phyloP scores from a whole-genome alignment of 768 basidiomycete genomes.

The Russula vinacea region DNA sequence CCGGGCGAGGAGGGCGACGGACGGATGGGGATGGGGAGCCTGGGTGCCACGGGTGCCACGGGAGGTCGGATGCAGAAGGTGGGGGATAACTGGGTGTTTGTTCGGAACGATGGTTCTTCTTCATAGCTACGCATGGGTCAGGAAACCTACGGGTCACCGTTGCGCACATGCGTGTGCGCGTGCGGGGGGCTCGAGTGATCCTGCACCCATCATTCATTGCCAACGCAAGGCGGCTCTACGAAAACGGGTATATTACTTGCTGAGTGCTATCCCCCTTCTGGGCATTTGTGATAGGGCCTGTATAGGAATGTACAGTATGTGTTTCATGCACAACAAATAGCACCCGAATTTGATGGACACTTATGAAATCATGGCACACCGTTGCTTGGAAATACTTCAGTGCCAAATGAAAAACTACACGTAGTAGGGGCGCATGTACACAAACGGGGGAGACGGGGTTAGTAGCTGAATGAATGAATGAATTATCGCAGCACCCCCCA shows the following conservation, averaged over 20 bases:
- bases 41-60: slow-evolving; percentile 20
- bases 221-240: not conserved
- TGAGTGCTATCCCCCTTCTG: not conserved
- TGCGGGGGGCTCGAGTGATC: not conserved
- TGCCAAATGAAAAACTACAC: not conserved
- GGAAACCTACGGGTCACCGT: not conserved
- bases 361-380: not conserved
- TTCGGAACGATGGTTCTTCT: slow-evolving; percentile 38
- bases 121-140: slow-evolving; percentile 29
- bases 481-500: not conserved
- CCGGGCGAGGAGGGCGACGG: slow-evolving; percentile 11
- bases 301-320: not conserved
- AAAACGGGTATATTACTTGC: not conserved
- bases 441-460: not conserved
- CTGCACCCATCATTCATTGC: not conserved
- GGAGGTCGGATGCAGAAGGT: slow-evolving; percentile 58
- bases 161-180: not conserved
- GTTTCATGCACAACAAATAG: slow-evolving; percentile 1
- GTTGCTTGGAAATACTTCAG: not conserved
- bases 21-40: slow-evolving; percentile 5
- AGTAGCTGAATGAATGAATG: not conserved
- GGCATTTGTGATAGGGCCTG: not conserved
- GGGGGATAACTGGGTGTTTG: slow-evolving; percentile 72
- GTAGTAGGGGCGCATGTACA: not conserved
- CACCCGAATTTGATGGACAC: not conserved